Percentiles rank a stretch among this genome's conserved stretches.
These are phyloP conservation scores for Hypocreales sp. DNA, from an alignment of 2,329 filamentous ascomycete species.

Conservation along the genomic window DNA sequence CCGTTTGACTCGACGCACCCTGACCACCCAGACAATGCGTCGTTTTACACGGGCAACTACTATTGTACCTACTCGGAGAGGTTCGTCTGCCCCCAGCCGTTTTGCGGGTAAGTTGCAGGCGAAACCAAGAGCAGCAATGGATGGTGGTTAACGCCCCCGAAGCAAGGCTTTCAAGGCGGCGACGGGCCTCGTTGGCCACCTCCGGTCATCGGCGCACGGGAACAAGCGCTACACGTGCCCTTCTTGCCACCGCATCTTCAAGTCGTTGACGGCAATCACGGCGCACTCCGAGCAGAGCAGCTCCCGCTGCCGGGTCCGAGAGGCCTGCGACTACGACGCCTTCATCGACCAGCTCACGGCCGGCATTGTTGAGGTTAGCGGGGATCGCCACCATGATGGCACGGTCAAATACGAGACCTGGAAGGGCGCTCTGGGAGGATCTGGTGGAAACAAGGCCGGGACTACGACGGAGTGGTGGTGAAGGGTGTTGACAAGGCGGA, in stretches of 20 bases:
- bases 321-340: conserved; percentile 18
- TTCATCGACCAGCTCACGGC: conserved; percentile 17
- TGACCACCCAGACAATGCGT: conserved; percentile 28
- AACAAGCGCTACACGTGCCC: conserved; percentile 23
- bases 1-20: conserved; percentile 8
- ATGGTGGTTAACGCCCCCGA: background rate
- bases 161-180: conserved; percentile 25
- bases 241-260: conserved; percentile 25
- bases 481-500: no score
- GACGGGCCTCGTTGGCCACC: conserved; percentile 21
- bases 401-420: conserved; percentile 12
- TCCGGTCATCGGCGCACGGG: conserved; percentile 26
- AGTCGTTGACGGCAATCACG: conserved; percentile 24
- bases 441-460: no score
- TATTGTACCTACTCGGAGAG: conserved; percentile 21
- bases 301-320: conserved; percentile 24
- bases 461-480: no score
- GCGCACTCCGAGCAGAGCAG: conserved; percentile 31
- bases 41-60: conserved; percentile 33
- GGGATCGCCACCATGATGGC: conserved; percentile 9
- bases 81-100: conserved; percentile 36
- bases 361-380: conserved; percentile 13
- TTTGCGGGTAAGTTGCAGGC: conserved; percentile 35
- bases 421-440: no score
- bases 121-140: no score